phyloP scores from a whole-genome alignment of 2,329 filamentous ascomycete genomes.

The Penicillium sp. region DNA sequence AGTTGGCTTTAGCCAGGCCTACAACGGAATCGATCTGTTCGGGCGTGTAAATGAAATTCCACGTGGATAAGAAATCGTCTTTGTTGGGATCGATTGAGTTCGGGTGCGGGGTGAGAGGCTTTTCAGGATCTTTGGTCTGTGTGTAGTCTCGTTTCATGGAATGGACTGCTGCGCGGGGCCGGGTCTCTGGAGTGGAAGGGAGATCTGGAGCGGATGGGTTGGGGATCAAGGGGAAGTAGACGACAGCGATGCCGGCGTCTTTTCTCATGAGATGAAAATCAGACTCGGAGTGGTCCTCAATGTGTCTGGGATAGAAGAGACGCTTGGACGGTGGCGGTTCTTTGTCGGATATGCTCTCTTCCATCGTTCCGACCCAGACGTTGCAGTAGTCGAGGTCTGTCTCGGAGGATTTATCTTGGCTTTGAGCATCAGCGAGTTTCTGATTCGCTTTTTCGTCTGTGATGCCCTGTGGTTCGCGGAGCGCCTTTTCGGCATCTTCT shows the following conservation, averaged over 20 bases:
- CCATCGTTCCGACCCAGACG: slow-evolving; percentile 84
- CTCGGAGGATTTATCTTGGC: slow-evolving; percentile 11
- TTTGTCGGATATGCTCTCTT: slow-evolving; percentile 62
- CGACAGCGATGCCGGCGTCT: slow-evolving; percentile 79
- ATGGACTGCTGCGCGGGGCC: slow-evolving; percentile 22
- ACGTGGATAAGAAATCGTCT: slow-evolving; percentile 87
- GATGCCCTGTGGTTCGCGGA: slow-evolving; percentile 66
- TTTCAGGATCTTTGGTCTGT: slow-evolving; percentile 18
- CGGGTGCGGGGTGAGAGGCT: slow-evolving; percentile 48
- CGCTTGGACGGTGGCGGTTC: slow-evolving; percentile 55
- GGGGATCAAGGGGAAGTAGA: slow-evolving; percentile 85
- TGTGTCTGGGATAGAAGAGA: slow-evolving; percentile 41
- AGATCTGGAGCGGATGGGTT: slow-evolving; percentile 57
- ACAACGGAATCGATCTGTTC: slow-evolving; percentile 86
- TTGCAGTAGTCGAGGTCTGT: slow-evolving; percentile 81
- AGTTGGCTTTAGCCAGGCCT: slow-evolving; percentile 79
- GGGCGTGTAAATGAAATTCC: slow-evolving; percentile 96
- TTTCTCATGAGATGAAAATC: slow-evolving; percentile 70
- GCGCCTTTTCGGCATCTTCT: slow-evolving; percentile 60
- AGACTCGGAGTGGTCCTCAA: slow-evolving; percentile 58
- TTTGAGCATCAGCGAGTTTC: slow-evolving; percentile 62
- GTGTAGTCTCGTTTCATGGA: slow-evolving; percentile 20
- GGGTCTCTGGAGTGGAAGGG: slow-evolving; percentile 21
- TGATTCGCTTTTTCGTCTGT: slow-evolving; percentile 59
- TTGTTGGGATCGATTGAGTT: slow-evolving; percentile 74